Conservation (phyloP, 306 rosid genomes). For the Lathyrus aphaca region DNA sequence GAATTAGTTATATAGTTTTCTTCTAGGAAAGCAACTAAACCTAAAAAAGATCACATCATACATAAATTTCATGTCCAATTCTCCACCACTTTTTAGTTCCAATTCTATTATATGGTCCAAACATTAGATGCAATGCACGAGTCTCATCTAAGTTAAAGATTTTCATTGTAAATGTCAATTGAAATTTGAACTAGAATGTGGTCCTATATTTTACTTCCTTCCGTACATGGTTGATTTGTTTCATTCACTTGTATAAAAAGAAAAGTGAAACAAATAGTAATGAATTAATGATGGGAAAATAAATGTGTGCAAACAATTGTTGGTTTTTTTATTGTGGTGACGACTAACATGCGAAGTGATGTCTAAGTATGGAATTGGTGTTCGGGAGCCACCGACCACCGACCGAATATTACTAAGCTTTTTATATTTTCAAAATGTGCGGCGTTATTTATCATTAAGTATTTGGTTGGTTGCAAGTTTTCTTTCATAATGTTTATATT, state of each 20-base stretch:
- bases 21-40: constrained; percentile 33
- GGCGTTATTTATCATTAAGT: constrained; percentile 17
- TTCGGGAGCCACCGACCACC: not conserved
- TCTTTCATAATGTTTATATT: not conserved
- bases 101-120: constrained; percentile 6
- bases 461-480: not conserved
- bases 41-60: not conserved
- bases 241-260: constrained; percentile 11
- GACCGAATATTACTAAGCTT: constrained; percentile 9
- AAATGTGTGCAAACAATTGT: not conserved
- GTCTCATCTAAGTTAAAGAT: constrained; percentile 1
- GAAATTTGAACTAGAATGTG: constrained; percentile 6
- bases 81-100: constrained; percentile 18
- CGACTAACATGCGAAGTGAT: constrained; percentile 21
- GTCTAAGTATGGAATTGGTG: constrained; percentile 22
- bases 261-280: too few relatives aligned
- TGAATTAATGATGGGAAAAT: not conserved
- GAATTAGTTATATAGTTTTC: not conserved
- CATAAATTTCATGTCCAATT: constrained; percentile 4
- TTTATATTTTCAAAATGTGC: constrained; percentile 12
- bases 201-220: constrained; percentile 27
- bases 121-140: constrained; percentile 17
- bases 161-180: constrained; percentile 1
- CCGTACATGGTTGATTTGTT: constrained; percentile 26
- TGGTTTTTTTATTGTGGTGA: not conserved